Evolutionary conservation across 352 stramenopile species (phyloP), one percentile per base, ranked within the genome.

Genomic region (Globisporangium solare): DNA sequence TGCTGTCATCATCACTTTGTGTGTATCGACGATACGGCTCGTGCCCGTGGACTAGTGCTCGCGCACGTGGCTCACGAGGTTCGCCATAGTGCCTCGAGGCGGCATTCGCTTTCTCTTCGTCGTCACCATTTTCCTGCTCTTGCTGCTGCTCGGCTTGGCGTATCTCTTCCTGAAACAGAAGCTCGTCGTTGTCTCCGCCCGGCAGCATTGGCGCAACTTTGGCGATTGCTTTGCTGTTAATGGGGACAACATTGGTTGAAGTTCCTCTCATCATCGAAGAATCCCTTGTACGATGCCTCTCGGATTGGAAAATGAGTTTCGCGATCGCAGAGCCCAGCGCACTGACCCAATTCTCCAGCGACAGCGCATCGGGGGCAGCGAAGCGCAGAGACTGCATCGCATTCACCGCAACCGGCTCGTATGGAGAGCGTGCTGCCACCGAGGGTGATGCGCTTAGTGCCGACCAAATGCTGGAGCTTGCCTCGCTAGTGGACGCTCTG

Each of bases 291-390:
- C 27, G 27, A 35, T 35, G 27, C 7, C 27, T 35, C 5, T 35
- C 27, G 27, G 61, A 35, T 54, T 83, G 71, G 20, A 77, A 50
- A 14, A 77, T 68, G 3, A 85, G 56, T 45, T 61, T 66, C 4
- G 58, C 66, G 47, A 88, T 86, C 45, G 78, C 81, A 17, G 69
- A 64, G 4, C 71, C 67, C 1, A 91, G 41, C 5, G 54, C 71
- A 13, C 68, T 56, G 22, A 91, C 53, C 81, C 81, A 91, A 24
- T 63, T 67, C 51, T 72, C 56, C 24, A 80, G 70, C 11, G 61
- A 66, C 15, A 43, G 35, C 15, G 68, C 56, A 18, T 86, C 67
- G 0, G 45, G 46, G 6, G 73, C 73, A 11, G 63, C 68, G 3
- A 91, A 56, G 12, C 79, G 64, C 1, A 91, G 52, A 27, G 72